Base-by-base conservation (phyloP, 305 asterid genomes). In the Ilex paraguariensis region DNA sequence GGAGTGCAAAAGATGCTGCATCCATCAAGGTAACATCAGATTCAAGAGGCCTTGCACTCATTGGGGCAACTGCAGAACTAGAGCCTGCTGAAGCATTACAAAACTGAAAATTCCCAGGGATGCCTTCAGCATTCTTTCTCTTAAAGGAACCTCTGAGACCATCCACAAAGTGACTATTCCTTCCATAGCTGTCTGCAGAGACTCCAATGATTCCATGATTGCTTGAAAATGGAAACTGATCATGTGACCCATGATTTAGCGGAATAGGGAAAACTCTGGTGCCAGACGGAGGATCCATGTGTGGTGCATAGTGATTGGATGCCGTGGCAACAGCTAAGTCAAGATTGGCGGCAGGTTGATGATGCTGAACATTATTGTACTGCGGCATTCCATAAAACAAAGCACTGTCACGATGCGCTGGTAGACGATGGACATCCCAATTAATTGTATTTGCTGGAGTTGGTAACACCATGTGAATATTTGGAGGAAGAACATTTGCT, bases 81-180 rank as follows among this genome's bases (percentile, higher is more conserved):
- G 91, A 82, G 56, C 88, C 88, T 0, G 75, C 84, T 54, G 77
- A 69, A 59, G 84, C 75, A 74, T 77, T 76, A 40, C 67, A 78
- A 65, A 74, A 65, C 51, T 70, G 86, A 74, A 62, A 71, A 71
- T 76, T 79, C 61, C 76, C 77, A 39, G 79, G 82, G 69, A 76
- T 64, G 45, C 88, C 88, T 60, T 77, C 92, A 4, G 81, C 81
- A 15, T 66, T 83, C 74, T 85, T 87, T 66, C 82, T 78, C 81
- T 89, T 89, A 45, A 76, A 86, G 14, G 73, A 64, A 63, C 81
- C 87, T 57, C 79, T 56, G 33, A 67, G 59, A 58, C 75, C 69
- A 48, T 85, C 87, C 77, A 71, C 66, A 73, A 75, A 75, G 21
- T 75, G 75, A 68, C 69, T 64, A 65, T 56, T 79, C 77, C 81